Evolutionary conservation across 192 early-diverging fungal species (phyloP), one percentile per base, ranked within the genome.

Genomic region (Linnemannia exigua): DNA sequence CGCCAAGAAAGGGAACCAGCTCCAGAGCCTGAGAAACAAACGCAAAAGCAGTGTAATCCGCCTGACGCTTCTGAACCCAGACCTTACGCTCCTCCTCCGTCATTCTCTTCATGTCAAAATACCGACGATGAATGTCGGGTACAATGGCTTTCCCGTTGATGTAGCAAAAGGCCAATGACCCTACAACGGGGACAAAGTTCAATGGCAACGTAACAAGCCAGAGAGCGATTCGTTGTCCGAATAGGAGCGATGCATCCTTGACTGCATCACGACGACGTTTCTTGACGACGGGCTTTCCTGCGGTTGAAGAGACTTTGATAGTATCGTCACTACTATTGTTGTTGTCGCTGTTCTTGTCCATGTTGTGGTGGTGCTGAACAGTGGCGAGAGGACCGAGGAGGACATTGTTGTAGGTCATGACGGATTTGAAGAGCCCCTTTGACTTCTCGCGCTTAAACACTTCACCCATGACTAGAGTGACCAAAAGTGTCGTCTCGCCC

Each of bases 381-480:
- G 71, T 83, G 0, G 81, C 76, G 2, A 83, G 76, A 7, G 81
- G 76, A 38, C 81, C 75, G 20, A 83, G 20, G 17, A 38, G 25
- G 28, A 77, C 50, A 15, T 73, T 58, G n/a, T 74, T 66, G 11
- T 72, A 36, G 17, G 41, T 33, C 31, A 83, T 50, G 35, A 83
- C 75, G n/a, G 61, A 63, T 9, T 83, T 74, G 38, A 74, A 77
- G 20, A 77, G 70, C 37, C 75, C 75, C 37, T 74, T 77, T 4
- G 75, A 50, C 35, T 73, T 77, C 36, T 77, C 75, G 35, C 68
- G 77, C 36, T 83, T 77, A 36, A 77, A 68, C 63, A 77, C 76
- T 28, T 83, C 76, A 41, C 81, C 81, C 75, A 83, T 77, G 72
- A 83, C 50, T 36, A 83, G 37, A 5, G 81, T 66, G 16, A 83